These are phyloP conservation scores for Coprinellus micaceus DNA, from an alignment of 768 basidiomycete species.

Conservation along the genomic window DNA sequence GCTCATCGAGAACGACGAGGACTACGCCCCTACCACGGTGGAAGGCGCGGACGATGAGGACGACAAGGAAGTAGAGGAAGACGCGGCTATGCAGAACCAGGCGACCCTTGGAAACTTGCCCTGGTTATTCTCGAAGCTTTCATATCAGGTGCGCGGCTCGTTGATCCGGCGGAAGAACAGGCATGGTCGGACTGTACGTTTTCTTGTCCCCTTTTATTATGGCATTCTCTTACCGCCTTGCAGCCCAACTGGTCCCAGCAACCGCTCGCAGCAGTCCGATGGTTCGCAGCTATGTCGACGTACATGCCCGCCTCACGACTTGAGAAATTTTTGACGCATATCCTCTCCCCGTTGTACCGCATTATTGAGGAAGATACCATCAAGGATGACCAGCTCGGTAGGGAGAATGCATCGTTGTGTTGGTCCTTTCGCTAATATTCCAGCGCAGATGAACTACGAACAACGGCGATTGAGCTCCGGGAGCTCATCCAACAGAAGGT, in stretches of 20 bases:
- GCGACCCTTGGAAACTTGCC: slow-evolving; percentile 50
- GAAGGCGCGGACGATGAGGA: slow-evolving; percentile 25
- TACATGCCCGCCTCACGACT: slow-evolving; percentile 57
- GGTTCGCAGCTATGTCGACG: slow-evolving; percentile 91
- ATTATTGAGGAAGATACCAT: slow-evolving; percentile 85
- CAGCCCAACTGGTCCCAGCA: slow-evolving; percentile 84
- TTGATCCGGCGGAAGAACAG: slow-evolving; percentile 66
- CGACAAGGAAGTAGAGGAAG: slow-evolving; percentile 20
- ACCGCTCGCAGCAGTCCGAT: slow-evolving; percentile 75
- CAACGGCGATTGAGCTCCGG: slow-evolving; percentile 75
- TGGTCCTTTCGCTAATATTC: too few relatives aligned
- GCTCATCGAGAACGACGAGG: slow-evolving; percentile 32
- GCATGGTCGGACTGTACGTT: slow-evolving; percentile 40
- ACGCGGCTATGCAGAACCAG: slow-evolving; percentile 20
- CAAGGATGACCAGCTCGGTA: slow-evolving; percentile 75
- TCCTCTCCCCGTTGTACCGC: slow-evolving; percentile 83
- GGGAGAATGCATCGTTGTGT: too few relatives aligned
- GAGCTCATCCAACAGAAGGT: slow-evolving; percentile 86
- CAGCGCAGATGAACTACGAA: slow-evolving; percentile 73
- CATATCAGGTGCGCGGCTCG: slow-evolving; percentile 78
- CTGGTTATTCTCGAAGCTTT: slow-evolving; percentile 94
- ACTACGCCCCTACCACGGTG: slow-evolving; percentile 27
- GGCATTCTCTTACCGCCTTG: slow-evolving; percentile 4
- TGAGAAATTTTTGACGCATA: slow-evolving; percentile 74
- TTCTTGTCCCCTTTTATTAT: background rate